phyloP scores from a whole-genome alignment of 257 asterid genomes.

The Plantago ovata region DNA sequence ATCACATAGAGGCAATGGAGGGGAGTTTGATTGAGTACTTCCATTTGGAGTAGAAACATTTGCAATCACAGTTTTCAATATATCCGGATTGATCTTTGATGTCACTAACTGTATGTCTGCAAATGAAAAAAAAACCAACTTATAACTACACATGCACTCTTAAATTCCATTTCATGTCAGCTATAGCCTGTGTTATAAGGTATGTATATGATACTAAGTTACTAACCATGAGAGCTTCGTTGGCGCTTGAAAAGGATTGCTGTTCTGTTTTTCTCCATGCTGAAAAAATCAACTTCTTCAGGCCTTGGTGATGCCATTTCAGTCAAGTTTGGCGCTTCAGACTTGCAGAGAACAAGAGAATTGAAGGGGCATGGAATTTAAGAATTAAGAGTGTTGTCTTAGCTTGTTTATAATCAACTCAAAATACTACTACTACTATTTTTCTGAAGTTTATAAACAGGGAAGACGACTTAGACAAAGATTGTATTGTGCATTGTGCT shows the following conservation, averaged over 20 bases:
- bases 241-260: conserved; percentile 18
- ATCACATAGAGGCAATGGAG: conserved; percentile 15
- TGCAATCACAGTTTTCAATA: conserved; percentile 41
- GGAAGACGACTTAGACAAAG: too few species aligned
- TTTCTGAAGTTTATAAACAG: too few species aligned
- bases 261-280: conserved; percentile 18
- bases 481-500: too few species aligned
- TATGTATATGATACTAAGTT: neutral
- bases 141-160: too few species aligned
- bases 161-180: too few species aligned
- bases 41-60: conserved; percentile 16
- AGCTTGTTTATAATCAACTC: too few species aligned
- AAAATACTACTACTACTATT: too few species aligned
- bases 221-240: conserved; percentile 40
- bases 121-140: neutral
- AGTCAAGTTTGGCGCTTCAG: too few species aligned
- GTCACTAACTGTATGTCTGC: conserved; percentile 46
- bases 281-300: conserved; percentile 26
- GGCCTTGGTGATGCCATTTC: neutral
- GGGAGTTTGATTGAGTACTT: neutral
- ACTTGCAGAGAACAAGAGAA: too few species aligned
- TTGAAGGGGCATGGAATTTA: too few species aligned
- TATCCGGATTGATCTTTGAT: conserved; percentile 51
- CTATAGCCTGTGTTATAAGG: too few species aligned
- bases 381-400: too few species aligned